Evolutionary conservation across 1,284 basidiomycete genomes (phyloP).

Genomic region (Cystobasidium sp.): DNA sequence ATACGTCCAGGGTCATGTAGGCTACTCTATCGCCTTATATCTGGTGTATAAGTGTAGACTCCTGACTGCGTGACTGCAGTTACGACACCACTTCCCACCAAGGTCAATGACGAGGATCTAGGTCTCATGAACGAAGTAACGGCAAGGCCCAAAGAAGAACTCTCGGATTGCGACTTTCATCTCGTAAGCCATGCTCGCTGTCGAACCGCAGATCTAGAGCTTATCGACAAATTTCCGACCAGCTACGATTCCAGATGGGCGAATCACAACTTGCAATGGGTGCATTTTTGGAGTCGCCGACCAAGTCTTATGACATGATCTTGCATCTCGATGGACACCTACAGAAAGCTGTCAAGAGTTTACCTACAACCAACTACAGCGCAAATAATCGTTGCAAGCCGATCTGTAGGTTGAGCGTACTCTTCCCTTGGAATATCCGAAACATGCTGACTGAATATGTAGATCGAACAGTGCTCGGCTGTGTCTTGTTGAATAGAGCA

Average conservation of each 20-base stretch:
- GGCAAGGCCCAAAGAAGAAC: neutral
- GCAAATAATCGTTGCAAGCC: constrained; percentile 20
- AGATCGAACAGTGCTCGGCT: constrained; percentile 8
- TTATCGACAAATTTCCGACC: neutral
- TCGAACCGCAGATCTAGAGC: neutral
- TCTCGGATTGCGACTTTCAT: constrained; percentile 19
- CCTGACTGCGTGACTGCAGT: neutral
- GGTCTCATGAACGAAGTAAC: neutral
- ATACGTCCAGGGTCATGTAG: constrained; percentile 1
- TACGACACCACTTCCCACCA: neutral
- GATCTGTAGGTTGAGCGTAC: neutral
- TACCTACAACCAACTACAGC: constrained; percentile 13
- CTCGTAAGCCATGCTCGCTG: neutral
- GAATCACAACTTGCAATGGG: constrained; percentile 19
- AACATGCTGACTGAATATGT: neutral
- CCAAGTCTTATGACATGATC: constrained; percentile 10
- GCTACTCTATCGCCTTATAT: neutral
- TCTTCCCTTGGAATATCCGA: no score
- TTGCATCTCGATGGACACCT: neutral
- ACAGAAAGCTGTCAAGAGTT: constrained; percentile 1
- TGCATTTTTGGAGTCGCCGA: neutral
- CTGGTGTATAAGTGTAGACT: neutral
- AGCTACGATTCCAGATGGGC: constrained; percentile 6
- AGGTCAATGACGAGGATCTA: constrained; percentile 29
- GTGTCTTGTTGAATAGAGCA: constrained; percentile 10